phyloP scores from a whole-genome alignment of 306 rosid genomes.

The Prunus dulcis region DNA sequence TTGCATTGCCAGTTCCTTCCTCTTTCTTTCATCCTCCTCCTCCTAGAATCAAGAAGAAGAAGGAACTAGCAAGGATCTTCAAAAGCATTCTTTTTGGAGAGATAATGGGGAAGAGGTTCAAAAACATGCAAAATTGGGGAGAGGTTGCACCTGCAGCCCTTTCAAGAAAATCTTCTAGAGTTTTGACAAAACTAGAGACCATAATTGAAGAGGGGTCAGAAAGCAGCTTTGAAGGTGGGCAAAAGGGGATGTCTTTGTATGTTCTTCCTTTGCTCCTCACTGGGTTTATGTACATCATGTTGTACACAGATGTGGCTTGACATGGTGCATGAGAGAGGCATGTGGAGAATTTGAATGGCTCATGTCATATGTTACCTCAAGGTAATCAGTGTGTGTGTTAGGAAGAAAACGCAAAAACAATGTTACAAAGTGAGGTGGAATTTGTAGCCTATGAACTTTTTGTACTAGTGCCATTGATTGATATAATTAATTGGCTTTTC shows the following conservation, averaged over 20 bases:
- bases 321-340: not conserved
- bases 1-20: conserved; percentile 7
- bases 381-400: not conserved
- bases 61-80: conserved; percentile 7
- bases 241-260: conserved; percentile 14
- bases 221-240: not conserved
- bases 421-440: not conserved
- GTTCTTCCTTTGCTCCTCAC: conserved; percentile 25
- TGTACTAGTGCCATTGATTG: conserved; percentile 3
- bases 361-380: not conserved
- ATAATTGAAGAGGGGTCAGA: conserved; percentile 58
- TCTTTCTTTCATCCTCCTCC: not conserved
- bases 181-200: conserved; percentile 48
- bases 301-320: not conserved
- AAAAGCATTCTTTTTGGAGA: not conserved
- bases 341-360: not conserved
- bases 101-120: conserved; percentile 44
- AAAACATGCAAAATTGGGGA: conserved; percentile 31
- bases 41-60: not conserved
- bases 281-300: conserved; percentile 6
- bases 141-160: conserved; percentile 57
- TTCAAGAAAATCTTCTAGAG: conserved; percentile 17
- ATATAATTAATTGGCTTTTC: not conserved
- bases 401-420: not conserved
- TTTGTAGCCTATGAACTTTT: not conserved